Evolutionary conservation across 129 eudicot genomes (phyloP).

Genomic region (Tanacetum coccineum): DNA sequence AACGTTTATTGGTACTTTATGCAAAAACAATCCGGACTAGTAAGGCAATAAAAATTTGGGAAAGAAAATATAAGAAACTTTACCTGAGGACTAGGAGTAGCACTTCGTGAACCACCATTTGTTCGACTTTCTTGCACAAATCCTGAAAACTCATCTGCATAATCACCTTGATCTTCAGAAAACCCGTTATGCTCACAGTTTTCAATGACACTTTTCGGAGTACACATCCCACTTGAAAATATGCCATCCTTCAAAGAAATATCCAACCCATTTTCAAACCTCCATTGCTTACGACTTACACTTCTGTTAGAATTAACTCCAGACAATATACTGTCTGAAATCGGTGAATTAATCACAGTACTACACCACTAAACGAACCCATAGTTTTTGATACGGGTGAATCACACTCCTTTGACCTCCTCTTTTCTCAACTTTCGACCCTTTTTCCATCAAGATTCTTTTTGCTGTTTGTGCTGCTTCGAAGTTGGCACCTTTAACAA

Average conservation of each 20-base stretch:
- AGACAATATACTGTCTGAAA: conserved; percentile 38
- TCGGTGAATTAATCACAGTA: conserved; percentile 47
- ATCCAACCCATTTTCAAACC: conserved; percentile 33
- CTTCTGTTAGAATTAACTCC: conserved; percentile 35
- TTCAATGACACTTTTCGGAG: conserved; percentile 36
- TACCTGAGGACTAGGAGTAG: conserved; percentile 83
- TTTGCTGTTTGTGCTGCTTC: conserved; percentile 82
- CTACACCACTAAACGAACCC: neutral
- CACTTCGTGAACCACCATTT: conserved; percentile 32
- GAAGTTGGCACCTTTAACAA: conserved; percentile 81
- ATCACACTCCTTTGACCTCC: neutral
- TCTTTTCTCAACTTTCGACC: conserved; percentile 24
- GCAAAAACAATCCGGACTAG: no score
- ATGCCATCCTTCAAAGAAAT: conserved; percentile 69
- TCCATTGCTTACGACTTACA: conserved; percentile 68
- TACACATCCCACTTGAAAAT: conserved; percentile 34
- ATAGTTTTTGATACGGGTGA: neutral
- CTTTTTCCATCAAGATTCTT: conserved; percentile 46
- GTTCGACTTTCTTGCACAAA: conserved; percentile 31
- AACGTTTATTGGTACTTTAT: no score
- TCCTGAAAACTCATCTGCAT: conserved; percentile 47
- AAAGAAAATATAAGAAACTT: neutral
- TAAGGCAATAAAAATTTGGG: no score
- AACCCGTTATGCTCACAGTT: conserved; percentile 38
- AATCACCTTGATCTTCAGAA: conserved; percentile 30